Conservation (phyloP, 257 asterid species). For the Plantago major region DNA sequence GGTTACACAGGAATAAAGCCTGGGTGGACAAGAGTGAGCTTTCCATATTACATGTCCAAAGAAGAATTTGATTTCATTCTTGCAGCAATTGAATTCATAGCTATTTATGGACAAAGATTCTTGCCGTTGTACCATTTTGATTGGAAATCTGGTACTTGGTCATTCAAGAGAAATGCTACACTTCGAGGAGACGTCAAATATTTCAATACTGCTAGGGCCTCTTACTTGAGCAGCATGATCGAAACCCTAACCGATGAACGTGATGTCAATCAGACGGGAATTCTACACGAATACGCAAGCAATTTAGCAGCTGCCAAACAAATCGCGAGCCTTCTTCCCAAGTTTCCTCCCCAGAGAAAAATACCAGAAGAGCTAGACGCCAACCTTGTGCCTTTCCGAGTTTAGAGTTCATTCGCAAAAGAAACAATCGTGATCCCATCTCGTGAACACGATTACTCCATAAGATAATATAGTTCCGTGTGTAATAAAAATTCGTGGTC, state of each 20-base stretch:
- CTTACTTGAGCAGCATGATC: slow-evolving; percentile 8
- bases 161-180: slow-evolving; percentile 30
- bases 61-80: slow-evolving; percentile 57
- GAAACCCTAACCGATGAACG: slow-evolving; percentile 21
- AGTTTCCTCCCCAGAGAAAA: too few species aligned
- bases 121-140: slow-evolving; percentile 42
- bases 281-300: slow-evolving; percentile 18
- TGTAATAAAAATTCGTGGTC: too few species aligned
- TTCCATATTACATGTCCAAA: slow-evolving; percentile 64
- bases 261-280: background rate
- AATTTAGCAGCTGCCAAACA: slow-evolving; percentile 50
- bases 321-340: too few species aligned
- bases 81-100: slow-evolving; percentile 51
- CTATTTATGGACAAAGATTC: slow-evolving; percentile 60
- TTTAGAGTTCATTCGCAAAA: too few species aligned
- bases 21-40: slow-evolving; percentile 80
- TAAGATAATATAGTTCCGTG: too few species aligned
- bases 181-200: slow-evolving; percentile 1
- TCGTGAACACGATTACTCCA: too few species aligned
- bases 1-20: slow-evolving; percentile 67
- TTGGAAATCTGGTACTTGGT: slow-evolving; percentile 68
- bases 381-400: too few species aligned
- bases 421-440: too few species aligned
- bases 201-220: slow-evolving; percentile 7
- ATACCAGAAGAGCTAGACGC: too few species aligned